Evolutionary conservation across 2,329 filamentous ascomycete species (phyloP), one percentile per base, ranked within the genome.

Genomic region (Aspergillus thermomutatus): DNA sequence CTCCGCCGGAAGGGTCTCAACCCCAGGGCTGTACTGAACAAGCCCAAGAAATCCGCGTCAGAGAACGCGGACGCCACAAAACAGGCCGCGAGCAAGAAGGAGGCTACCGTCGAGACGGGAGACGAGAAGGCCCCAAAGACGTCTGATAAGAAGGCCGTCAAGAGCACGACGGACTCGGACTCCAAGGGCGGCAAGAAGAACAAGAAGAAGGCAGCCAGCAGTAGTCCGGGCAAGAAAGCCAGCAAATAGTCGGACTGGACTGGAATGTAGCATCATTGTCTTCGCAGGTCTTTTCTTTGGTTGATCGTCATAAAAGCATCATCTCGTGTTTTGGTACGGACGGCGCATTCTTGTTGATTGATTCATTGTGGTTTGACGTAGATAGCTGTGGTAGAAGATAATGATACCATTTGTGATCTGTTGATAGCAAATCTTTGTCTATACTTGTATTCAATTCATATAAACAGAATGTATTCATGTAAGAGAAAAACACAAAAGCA

Each of bases 1-100:
- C 83, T 92, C 80, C 85, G 88, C 65, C 84, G 85, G 67, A 87
- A 89, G 70, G 90, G 90, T 58, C 74, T 92, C 53, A 86, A 92
- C 72, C 89, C 89, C 1, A 86, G 83, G 69, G 85, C 82, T 34
- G 75, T 82, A 26, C 74, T 75, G 55, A 72, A 72, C 53, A 75
- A 73, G 58, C 67, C 72, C 27, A 70, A 72, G 61, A 71, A 67
- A 54, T 58, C 57, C 2, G 58, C 65, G 27, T 49, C 58, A 14
- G 41, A 46, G 55, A 14, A 77, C 52, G 49, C 60, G 25, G 10
- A 58, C 58, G 40, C 49, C 63, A 3, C 34, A 19, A 52, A 57
- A 25, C 48, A 54, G 7, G 57, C 54, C 19, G 46, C 60, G 41
- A 45, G n/a, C 34, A 64, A 66, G 54, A 59, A 66, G 51, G 57